These are phyloP conservation scores for Babesia bovis DNA, from an alignment of 169 alveolate genomes.

Conservation along the genomic window DNA sequence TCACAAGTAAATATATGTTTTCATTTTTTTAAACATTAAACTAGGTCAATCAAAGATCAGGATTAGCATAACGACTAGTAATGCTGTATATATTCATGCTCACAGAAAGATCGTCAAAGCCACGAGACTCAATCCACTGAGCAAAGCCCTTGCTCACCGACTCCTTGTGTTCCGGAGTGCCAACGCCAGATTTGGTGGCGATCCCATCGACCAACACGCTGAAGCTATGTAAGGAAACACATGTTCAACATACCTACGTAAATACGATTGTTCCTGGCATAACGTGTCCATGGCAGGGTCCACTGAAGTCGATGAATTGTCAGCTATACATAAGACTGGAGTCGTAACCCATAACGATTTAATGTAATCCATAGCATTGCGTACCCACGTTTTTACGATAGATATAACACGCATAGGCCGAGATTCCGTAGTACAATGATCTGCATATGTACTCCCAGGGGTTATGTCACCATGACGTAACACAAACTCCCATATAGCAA, in stretches of 20 bases:
- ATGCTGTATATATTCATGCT: constrained; percentile 55
- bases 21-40: no score
- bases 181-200: not conserved
- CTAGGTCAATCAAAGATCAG: no score
- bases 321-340: no score
- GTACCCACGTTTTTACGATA: not conserved
- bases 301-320: no score
- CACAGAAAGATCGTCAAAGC: constrained; percentile 60
- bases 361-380: not conserved
- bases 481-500: constrained; percentile 48
- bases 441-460: not conserved
- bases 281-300: not conserved
- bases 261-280: constrained; percentile 4
- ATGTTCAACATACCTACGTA: not conserved
- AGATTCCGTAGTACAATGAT: not conserved
- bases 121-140: constrained; percentile 46
- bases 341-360: not conserved
- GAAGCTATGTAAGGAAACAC: not conserved
- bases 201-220: constrained; percentile 4
- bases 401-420: not conserved
- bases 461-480: not conserved
- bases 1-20: no score
- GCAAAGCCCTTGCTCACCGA: constrained; percentile 23
- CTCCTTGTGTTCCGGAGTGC: constrained; percentile 16
- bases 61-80: constrained; percentile 7